Evolutionary conservation across 2,329 filamentous ascomycete genomes (phyloP).

Genomic region (Aspergillus sp.): DNA sequence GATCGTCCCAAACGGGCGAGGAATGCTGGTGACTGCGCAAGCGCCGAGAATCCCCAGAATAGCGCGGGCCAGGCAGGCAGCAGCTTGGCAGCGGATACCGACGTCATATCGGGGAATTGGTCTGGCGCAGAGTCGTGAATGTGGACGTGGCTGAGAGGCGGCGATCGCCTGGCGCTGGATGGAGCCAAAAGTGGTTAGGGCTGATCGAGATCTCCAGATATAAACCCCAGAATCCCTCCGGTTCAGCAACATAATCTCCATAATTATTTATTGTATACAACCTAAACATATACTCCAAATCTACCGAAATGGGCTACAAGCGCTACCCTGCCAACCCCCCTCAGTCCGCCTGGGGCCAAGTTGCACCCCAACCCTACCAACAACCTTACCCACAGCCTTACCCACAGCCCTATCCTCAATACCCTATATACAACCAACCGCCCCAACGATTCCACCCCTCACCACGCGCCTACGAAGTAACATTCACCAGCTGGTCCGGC

Average conservation of each 20-base stretch:
- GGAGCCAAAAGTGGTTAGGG: neutral
- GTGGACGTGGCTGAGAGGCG: neutral
- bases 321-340: neutral
- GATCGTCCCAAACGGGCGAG: too few species aligned
- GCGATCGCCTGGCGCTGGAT: neutral
- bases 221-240: too few species aligned
- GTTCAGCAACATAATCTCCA: too few species aligned
- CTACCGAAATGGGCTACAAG: neutral
- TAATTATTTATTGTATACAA: too few species aligned
- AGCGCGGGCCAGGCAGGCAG: too few species aligned
- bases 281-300: neutral
- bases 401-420: neutral
- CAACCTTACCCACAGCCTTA: neutral
- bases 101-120: neutral
- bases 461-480: constrained; percentile 5
- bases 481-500: constrained; percentile 10
- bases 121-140: too few species aligned
- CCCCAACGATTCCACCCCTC: neutral
- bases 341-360: too few species aligned
- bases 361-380: neutral
- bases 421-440: neutral
- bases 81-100: neutral
- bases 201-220: too few species aligned
- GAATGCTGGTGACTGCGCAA: too few species aligned
- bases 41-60: too few species aligned